A percentile compares a stretch with the other conserved stretches of the same genome.
These are phyloP conservation scores for Neurospora hispaniola DNA, from an alignment of 495 filamentous ascomycete species.

Conservation along the genomic window DNA sequence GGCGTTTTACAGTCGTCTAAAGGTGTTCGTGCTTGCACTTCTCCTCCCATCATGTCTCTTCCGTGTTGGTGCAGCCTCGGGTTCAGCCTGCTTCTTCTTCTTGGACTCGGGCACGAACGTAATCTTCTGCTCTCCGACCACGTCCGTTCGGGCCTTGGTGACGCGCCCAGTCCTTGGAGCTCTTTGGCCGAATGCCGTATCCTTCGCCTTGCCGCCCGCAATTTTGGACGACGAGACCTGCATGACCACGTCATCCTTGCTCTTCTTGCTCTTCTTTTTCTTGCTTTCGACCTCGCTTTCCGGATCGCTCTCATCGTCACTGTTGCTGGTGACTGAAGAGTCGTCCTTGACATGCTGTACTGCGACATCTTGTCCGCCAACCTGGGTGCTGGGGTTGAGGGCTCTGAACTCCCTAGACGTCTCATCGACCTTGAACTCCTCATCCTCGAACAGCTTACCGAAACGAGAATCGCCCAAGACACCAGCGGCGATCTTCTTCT, in stretches of 20 bases:
- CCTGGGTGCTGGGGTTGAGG: slow-evolving; percentile 69
- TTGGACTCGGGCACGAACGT: slow-evolving; percentile 66
- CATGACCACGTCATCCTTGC: slow-evolving; percentile 41
- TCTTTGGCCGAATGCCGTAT: slow-evolving; percentile 63
- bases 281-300: slow-evolving; percentile 34
- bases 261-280: slow-evolving; percentile 18
- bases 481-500: slow-evolving; percentile 54
- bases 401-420: slow-evolving; percentile 73
- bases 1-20: slow-evolving; percentile 46
- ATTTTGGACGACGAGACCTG: slow-evolving; percentile 60
- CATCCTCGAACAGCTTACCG: slow-evolving; percentile 77
- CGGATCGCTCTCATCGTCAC: slow-evolving; percentile 25
- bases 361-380: slow-evolving; percentile 17
- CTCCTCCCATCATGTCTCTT: slow-evolving; percentile 43
- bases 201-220: slow-evolving; percentile 42
- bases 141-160: slow-evolving; percentile 36
- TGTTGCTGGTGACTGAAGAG: slow-evolving; percentile 7
- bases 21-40: slow-evolving; percentile 64
- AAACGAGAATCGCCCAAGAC: slow-evolving; percentile 80
- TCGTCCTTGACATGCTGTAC: slow-evolving; percentile 10
- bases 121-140: slow-evolving; percentile 75
- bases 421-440: slow-evolving; percentile 89
- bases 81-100: slow-evolving; percentile 34
- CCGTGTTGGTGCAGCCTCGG: slow-evolving; percentile 25
- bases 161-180: slow-evolving; percentile 36